These are phyloP conservation scores for Aspergillus clavatus DNA, from an alignment of 2,329 filamentous ascomycete species.

Conservation along the genomic window DNA sequence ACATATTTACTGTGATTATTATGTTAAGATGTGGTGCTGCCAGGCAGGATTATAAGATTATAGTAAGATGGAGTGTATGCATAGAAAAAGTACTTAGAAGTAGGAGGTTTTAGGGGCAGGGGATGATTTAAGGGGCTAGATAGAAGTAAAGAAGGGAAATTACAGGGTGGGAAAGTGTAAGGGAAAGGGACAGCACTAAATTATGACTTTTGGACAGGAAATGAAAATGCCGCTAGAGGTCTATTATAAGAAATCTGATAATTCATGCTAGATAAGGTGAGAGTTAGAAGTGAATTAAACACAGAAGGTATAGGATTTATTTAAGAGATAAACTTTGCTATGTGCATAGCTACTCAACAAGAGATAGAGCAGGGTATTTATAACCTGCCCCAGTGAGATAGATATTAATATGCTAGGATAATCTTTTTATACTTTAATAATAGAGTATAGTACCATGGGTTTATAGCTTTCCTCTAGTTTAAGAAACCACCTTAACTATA, in stretches of 20 bases:
- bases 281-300: background rate
- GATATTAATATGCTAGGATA: background rate
- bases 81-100: background rate
- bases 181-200: background rate
- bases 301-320: background rate
- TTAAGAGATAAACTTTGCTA: background rate
- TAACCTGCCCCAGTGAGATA: background rate
- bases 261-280: background rate
- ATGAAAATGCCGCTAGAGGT: background rate
- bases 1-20: background rate
- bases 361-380: background rate
- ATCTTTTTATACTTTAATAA: too few relatives aligned
- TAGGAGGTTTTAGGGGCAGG: background rate
- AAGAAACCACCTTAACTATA: too few relatives aligned
- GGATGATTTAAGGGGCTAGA: background rate
- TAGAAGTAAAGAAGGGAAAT: background rate
- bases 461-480: too few relatives aligned
- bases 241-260: background rate
- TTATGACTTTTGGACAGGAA: background rate
- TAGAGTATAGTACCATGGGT: too few relatives aligned
- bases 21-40: background rate
- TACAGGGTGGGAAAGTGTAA: background rate
- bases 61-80: background rate
- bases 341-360: background rate
- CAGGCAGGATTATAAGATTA: background rate